Evolutionary conservation across 2,329 filamentous ascomycete genomes (phyloP), one percentile per base, ranked within the genome.

Genomic region (Aspergillus proliferans): DNA sequence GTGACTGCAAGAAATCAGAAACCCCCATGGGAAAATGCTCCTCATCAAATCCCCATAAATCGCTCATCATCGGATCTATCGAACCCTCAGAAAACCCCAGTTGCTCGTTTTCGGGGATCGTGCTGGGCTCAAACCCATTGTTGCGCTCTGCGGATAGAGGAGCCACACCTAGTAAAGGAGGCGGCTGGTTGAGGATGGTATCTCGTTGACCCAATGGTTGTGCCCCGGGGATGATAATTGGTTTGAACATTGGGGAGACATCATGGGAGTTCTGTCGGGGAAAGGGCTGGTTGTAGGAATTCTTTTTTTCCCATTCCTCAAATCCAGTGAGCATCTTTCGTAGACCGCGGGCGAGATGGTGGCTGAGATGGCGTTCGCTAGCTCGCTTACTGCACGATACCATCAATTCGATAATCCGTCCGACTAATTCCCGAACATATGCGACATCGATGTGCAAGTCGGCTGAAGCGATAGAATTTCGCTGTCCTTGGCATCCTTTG

Each of bases 1-100:
- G 68, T 14, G 66, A 69, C 49, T 70, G 68, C 18, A 71, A 55
- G 43, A 71, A 71, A 53, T 70, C 68, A 53, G 70, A 70, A 10
- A 71, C 68, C 18, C 68, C 67, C n/a, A 66, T 70, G 4, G 68
- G 68, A 46, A 71, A 71, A 49, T 70, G 70, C 22, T 71, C 68
- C 47, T 70, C 67, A 22, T 71, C 67, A 38, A 69, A 70, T 10
- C 68, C 67, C 68, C 68, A 71, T 19, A 69, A 50, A 53, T 70
- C 67, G 12, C 65, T 60, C 67, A 70, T 69, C 68, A 70, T 69
- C 5, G 67, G 67, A 45, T 71, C 68, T 34, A 64, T 48, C 21
- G 67, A 70, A 26, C 66, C 66, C 43, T 67, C 67, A 1, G 67
- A 69, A 12, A 71, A 58, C 18, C 67, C 67, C 2, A 58, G 48